Conservation (phyloP, 2,329 filamentous ascomycete genomes). For the Talaromyces rugulosus region DNA sequence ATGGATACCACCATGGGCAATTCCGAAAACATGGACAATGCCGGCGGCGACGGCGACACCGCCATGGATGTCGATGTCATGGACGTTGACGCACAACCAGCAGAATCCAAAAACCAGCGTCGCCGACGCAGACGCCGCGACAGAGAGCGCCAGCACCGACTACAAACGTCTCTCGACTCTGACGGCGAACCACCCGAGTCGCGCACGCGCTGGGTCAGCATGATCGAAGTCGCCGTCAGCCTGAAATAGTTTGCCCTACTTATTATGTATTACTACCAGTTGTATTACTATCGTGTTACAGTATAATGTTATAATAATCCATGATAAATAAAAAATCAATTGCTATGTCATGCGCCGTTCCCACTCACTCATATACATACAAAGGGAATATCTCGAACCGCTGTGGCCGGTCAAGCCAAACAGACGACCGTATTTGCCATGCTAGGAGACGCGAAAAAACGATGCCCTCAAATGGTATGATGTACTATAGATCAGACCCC, state of each 20-base stretch:
- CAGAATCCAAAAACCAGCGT: conserved; percentile 13
- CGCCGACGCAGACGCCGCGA: conserved; percentile 23
- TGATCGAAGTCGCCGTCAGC: conserved; percentile 42
- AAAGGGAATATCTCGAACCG: not conserved
- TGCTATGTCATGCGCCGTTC: conserved; percentile 1
- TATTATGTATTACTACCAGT: not conserved
- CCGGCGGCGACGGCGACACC: conserved; percentile 6
- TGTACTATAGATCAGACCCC: not conserved
- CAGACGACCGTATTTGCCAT: conserved; percentile 1
- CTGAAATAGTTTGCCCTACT: conserved; percentile 29
- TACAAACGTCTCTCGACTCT: conserved; percentile 21
- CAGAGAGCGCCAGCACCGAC: conserved; percentile 19
- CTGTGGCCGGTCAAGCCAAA: not conserved
- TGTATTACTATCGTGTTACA: not conserved
- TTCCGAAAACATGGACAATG: not conserved
- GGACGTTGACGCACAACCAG: conserved; percentile 12
- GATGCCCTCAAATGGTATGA: not conserved
- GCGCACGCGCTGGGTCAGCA: conserved; percentile 44
- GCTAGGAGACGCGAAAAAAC: not conserved
- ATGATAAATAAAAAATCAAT: not conserved
- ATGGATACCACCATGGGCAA: not conserved
- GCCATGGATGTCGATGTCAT: conserved; percentile 10
- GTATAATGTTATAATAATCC: not conserved
- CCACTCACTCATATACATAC: conserved; percentile 1
- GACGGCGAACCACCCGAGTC: conserved; percentile 38